A percentile compares a stretch with the other conserved stretches of the same genome.
Conservation (phyloP, 768 basidiomycete species). For the Naematelia encephala region DNA sequence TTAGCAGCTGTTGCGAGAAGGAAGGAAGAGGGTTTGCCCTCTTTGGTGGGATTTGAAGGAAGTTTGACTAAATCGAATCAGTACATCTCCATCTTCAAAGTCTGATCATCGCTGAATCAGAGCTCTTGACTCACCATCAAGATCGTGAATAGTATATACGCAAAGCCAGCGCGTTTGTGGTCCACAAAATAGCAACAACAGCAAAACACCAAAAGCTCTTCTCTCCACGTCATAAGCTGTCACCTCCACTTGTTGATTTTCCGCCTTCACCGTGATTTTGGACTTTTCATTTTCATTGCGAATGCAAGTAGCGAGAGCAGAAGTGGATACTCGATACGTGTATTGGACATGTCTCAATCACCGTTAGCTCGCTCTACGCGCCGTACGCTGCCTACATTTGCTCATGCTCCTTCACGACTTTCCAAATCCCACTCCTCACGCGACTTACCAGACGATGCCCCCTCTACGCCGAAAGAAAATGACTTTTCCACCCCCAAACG, state of each 20-base stretch:
- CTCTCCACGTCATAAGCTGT: background rate
- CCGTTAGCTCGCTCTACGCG: constrained; percentile 35
- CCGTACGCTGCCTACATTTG: constrained; percentile 29
- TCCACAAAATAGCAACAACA: background rate
- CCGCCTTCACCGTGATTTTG: background rate
- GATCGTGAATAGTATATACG: no score
- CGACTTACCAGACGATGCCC: constrained; percentile 10
- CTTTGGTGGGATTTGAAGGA: constrained; percentile 48
- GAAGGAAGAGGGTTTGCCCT: constrained; percentile 39
- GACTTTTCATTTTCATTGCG: no score
- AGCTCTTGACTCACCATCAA: background rate
- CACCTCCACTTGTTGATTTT: background rate
- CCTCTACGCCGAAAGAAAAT: background rate
- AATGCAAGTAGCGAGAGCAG: background rate
- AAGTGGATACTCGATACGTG: background rate
- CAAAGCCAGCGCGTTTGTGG: background rate
- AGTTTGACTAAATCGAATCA: constrained; percentile 51
- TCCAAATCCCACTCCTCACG: constrained; percentile 26
- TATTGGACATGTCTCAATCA: constrained; percentile 36
- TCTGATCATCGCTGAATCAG: no score
- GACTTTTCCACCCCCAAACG: background rate
- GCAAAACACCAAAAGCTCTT: background rate
- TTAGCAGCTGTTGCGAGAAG: constrained; percentile 53
- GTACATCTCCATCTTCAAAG: no score
- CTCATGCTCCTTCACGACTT: constrained; percentile 32